Conservation (phyloP, 768 basidiomycete genomes). For the Amanita polypyramis region DNA sequence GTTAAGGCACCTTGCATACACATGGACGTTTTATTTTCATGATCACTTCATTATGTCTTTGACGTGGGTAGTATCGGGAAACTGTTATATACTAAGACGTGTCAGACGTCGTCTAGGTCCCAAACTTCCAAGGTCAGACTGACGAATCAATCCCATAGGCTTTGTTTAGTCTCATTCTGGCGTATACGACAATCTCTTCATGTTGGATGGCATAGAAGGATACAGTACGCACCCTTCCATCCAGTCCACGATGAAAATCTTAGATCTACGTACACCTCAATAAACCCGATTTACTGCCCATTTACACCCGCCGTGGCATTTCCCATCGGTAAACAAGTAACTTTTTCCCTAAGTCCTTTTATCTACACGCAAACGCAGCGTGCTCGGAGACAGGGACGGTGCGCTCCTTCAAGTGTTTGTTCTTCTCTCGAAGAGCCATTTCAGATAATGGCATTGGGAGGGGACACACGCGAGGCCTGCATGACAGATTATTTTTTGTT, state of each 20-base stretch:
- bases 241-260: slow-evolving; percentile 12
- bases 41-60: not conserved
- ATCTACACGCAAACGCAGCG: slow-evolving; percentile 33
- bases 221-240: slow-evolving; percentile 8
- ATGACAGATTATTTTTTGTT: not conserved
- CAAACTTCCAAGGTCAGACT: slow-evolving; percentile 14
- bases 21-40: not conserved
- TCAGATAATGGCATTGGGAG: slow-evolving; percentile 46
- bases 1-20: not conserved
- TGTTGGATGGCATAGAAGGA: slow-evolving; percentile 14
- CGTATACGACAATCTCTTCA: slow-evolving; percentile 21
- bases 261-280: slow-evolving; percentile 9
- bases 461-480: slow-evolving; percentile 26
- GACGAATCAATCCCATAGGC: slow-evolving; percentile 15
- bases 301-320: not conserved
- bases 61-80: not conserved
- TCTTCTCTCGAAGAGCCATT: slow-evolving; percentile 26
- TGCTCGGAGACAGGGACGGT: slow-evolving; percentile 23
- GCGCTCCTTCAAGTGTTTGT: slow-evolving; percentile 12
- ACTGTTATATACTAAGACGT: slow-evolving; percentile 3
- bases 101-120: slow-evolving; percentile 21
- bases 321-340: not conserved
- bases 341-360: too few species aligned
- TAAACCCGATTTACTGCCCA: slow-evolving; percentile 9
- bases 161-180: slow-evolving; percentile 12